These are phyloP conservation scores for Phytophthora macrochlamydospora DNA, from an alignment of 352 stramenopile species.

Conservation along the genomic window DNA sequence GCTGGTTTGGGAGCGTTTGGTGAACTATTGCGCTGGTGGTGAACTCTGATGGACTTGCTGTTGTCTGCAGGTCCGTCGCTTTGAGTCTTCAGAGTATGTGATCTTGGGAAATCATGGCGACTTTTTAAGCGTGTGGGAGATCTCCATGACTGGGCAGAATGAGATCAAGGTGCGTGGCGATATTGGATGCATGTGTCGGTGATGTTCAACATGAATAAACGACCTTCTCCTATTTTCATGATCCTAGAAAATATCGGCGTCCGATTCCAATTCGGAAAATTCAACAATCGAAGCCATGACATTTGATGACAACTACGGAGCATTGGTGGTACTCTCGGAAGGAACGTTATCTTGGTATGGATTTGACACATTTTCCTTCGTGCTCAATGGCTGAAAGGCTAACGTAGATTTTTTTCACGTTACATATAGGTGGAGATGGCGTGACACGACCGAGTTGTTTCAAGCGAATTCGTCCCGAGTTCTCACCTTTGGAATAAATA, in stretches of 20 bases:
- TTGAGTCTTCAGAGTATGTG: slow-evolving; percentile 7
- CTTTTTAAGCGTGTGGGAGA: slow-evolving; percentile 23
- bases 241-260: slow-evolving; percentile 22
- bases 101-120: slow-evolving; percentile 28
- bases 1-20: slow-evolving; percentile 11
- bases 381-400: not conserved
- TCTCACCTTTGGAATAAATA: slow-evolving; percentile 24
- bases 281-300: slow-evolving; percentile 16
- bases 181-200: not conserved
- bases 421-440: slow-evolving; percentile 45
- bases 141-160: not conserved
- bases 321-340: slow-evolving; percentile 27
- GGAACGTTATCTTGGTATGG: slow-evolving; percentile 40
- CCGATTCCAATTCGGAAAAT: slow-evolving; percentile 9
- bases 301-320: slow-evolving; percentile 18
- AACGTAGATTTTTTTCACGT: not conserved
- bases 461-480: slow-evolving; percentile 19
- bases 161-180: slow-evolving; percentile 21
- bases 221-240: no score
- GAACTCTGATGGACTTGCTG: not conserved
- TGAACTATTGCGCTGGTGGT: not conserved
- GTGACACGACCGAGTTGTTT: slow-evolving; percentile 27
- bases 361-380: not conserved
- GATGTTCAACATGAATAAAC: no score
- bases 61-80: slow-evolving; percentile 22